A percentile compares a stretch with the other conserved stretches of the same genome.
Evolutionary conservation across 2,329 filamentous ascomycete species (phyloP).

Genomic region (Colletotrichum tropicale): DNA sequence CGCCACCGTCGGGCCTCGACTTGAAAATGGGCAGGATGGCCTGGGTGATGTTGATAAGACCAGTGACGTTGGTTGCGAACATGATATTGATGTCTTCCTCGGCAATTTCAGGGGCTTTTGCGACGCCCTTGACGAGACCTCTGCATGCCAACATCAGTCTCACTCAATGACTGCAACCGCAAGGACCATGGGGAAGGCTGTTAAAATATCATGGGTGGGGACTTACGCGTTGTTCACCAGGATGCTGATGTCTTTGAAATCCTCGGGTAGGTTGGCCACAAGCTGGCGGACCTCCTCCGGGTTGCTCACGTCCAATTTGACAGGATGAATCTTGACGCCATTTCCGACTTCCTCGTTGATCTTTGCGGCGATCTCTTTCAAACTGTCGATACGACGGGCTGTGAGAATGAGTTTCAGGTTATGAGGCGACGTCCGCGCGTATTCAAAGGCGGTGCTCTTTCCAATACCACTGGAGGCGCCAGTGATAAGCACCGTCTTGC

Average conservation of each 20-base stretch:
- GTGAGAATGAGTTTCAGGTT: slow-evolving; percentile 86
- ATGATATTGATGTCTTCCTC: slow-evolving; percentile 84
- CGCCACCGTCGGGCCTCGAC: slow-evolving; percentile 73
- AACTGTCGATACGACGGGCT: slow-evolving; percentile 80
- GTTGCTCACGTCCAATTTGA: slow-evolving; percentile 87
- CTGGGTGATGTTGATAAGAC: slow-evolving; percentile 96
- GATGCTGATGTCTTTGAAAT: slow-evolving; percentile 84
- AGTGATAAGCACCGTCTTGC: slow-evolving; percentile 92
- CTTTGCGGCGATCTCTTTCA: slow-evolving; percentile 77
- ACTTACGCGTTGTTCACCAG: slow-evolving; percentile 94
- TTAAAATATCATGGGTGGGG: no score
- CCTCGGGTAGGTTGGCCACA: slow-evolving; percentile 74
- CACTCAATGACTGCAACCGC: neutral
- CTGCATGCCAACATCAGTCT: slow-evolving; percentile 45
- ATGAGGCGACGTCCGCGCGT: slow-evolving; percentile 82
- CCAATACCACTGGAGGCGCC: slow-evolving; percentile 95
- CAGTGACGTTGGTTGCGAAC: slow-evolving; percentile 93
- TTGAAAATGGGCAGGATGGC: slow-evolving; percentile 84
- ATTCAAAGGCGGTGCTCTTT: slow-evolving; percentile 82
- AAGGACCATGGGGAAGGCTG: neutral
- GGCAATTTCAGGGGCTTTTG: slow-evolving; percentile 81
- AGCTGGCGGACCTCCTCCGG: slow-evolving; percentile 76
- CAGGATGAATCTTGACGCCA: slow-evolving; percentile 81
- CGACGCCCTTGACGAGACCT: slow-evolving; percentile 87
- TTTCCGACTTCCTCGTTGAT: slow-evolving; percentile 78